These are phyloP conservation scores for Stenocarpella maydis DNA, from an alignment of 2,329 filamentous ascomycete genomes.

Conservation along the genomic window DNA sequence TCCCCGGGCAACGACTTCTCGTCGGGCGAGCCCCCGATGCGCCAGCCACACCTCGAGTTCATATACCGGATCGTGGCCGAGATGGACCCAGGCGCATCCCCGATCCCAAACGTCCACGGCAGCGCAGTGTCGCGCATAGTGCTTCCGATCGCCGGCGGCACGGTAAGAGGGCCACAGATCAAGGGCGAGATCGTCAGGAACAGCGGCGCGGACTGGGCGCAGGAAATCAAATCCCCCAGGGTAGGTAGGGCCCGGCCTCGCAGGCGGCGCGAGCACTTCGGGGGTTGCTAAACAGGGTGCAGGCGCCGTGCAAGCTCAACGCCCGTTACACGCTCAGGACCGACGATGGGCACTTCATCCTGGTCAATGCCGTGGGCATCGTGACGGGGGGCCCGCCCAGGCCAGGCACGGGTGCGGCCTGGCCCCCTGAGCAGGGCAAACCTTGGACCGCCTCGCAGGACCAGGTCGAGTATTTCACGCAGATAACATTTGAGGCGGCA, in stretches of 20 bases:
- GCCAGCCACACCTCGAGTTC: constrained; percentile 38
- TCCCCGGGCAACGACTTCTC: constrained; percentile 37
- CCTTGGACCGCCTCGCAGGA: constrained; percentile 35
- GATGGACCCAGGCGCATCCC: constrained; percentile 35
- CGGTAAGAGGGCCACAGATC: constrained; percentile 36
- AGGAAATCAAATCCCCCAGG: constrained; percentile 34
- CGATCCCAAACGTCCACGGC: constrained; percentile 36
- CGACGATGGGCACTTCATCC: constrained; percentile 36
- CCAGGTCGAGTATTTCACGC: constrained; percentile 39
- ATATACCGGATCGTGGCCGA: constrained; percentile 39
- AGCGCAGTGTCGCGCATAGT: constrained; percentile 36
- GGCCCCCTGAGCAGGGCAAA: constrained; percentile 1
- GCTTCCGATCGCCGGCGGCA: constrained; percentile 38
- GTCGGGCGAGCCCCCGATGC: constrained; percentile 37
- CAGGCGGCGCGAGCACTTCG: no score
- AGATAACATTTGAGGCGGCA: constrained; percentile 38
- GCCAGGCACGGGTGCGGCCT: background rate
- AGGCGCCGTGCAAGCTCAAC: constrained; percentile 35
- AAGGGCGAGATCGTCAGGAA: constrained; percentile 37
- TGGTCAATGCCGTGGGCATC: constrained; percentile 37
- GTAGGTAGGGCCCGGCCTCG: background rate
- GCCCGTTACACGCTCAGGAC: constrained; percentile 39
- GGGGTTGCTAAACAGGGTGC: background rate
- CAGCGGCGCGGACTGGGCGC: constrained; percentile 39
- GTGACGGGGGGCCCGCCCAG: background rate